Conservation (phyloP, 805 yeast genomes). For the Candida sphagnicola region DNA sequence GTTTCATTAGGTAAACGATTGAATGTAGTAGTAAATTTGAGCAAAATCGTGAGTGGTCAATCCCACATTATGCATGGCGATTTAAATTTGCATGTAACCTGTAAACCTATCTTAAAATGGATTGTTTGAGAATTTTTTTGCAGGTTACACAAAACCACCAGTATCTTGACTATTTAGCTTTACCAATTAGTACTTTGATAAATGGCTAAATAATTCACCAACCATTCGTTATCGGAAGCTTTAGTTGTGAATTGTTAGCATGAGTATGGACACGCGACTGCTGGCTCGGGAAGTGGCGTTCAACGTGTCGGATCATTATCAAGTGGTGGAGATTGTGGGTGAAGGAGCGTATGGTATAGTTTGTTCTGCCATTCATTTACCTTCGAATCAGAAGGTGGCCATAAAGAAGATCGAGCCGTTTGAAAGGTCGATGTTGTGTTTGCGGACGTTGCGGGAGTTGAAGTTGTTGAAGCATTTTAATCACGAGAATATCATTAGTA, state of each 20-base stretch:
- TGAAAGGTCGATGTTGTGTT: conserved; percentile 81
- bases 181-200: too few species aligned
- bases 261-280: not conserved
- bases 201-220: too few species aligned
- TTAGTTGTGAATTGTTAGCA: not conserved
- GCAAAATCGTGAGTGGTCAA: too few species aligned
- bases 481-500: conserved; percentile 89
- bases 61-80: too few species aligned
- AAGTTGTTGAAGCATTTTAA: conserved; percentile 85
- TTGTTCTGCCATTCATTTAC: conserved; percentile 82
- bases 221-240: too few species aligned
- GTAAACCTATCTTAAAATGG: too few species aligned
- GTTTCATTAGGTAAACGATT: too few species aligned
- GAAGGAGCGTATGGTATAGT: conserved; percentile 98
- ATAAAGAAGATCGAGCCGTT: conserved; percentile 93
- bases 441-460: conserved; percentile 85
- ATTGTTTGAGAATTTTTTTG: too few species aligned
- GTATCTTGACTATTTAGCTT: too few species aligned
- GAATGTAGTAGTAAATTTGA: too few species aligned
- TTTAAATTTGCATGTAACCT: too few species aligned
- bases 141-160: too few species aligned
- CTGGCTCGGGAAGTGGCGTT: conserved; percentile 45
- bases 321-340: conserved; percentile 80
- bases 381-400: conserved; percentile 87
- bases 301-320: conserved; percentile 84